Evolutionary conservation across 768 basidiomycete species (phyloP).

Genomic region (Boletus subcaerulescens): DNA sequence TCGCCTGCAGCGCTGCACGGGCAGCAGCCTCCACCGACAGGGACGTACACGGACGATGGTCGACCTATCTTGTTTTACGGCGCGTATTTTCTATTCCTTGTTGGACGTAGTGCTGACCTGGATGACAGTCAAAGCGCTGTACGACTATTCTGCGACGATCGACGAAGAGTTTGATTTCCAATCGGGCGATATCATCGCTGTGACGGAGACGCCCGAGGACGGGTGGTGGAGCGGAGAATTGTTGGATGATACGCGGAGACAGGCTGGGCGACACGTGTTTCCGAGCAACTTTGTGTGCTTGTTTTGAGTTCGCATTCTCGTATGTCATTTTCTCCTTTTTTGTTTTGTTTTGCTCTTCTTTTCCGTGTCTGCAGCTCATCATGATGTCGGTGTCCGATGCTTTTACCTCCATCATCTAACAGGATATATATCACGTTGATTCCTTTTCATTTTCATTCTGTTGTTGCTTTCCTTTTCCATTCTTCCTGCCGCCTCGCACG

Average conservation of each 20-base stretch:
- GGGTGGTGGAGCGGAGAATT: slow-evolving; percentile 80
- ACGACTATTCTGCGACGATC: slow-evolving; percentile 80
- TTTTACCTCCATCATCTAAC: too few relatives aligned
- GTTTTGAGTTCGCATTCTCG: slow-evolving; percentile 43
- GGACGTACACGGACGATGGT: slow-evolving; percentile 80
- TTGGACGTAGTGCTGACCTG: slow-evolving; percentile 28
- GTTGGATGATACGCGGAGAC: too few relatives aligned
- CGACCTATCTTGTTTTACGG: slow-evolving; percentile 46
- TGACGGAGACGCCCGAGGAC: slow-evolving; percentile 77
- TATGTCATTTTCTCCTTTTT: too few relatives aligned
- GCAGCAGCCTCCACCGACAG: slow-evolving; percentile 51
- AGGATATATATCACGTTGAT: too few relatives aligned
- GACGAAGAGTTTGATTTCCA: slow-evolving; percentile 98
- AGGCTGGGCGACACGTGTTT: slow-evolving; percentile 53
- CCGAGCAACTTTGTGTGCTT: slow-evolving; percentile 86
- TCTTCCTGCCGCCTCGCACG: too few relatives aligned
- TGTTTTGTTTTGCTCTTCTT: too few relatives aligned
- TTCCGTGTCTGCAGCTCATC: too few relatives aligned
- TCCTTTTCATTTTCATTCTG: too few relatives aligned
- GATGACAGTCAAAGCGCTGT: slow-evolving; percentile 79
- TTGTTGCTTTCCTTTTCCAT: too few relatives aligned
- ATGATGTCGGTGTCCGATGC: too few relatives aligned
- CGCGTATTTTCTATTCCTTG: not conserved
- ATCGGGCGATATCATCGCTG: slow-evolving; percentile 91
- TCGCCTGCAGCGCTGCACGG: slow-evolving; percentile 44